These are phyloP conservation scores for Crucihimalaya himalaica DNA, from an alignment of 345 rosid species.

Conservation along the genomic window DNA sequence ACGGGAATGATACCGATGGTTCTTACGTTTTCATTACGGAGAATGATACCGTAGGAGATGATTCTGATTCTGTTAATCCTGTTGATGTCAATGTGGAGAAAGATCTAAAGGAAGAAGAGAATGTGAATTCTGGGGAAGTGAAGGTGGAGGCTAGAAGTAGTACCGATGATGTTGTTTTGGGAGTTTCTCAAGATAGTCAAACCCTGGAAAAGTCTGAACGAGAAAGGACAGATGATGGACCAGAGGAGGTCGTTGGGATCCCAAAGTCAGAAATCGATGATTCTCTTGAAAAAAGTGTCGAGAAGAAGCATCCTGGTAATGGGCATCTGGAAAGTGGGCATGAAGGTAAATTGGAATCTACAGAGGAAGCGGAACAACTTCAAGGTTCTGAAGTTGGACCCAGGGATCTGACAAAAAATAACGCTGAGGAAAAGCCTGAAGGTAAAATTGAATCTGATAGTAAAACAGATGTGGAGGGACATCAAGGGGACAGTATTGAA, in stretches of 20 bases:
- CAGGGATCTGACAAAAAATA: conserved; percentile 27
- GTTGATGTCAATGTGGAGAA: conserved; percentile 21
- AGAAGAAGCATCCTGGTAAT: conserved; percentile 13
- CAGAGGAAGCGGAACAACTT: conserved; percentile 25
- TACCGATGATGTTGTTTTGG: conserved; percentile 21
- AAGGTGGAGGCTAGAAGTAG: conserved; percentile 26
- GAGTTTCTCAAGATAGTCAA: conserved; percentile 26
- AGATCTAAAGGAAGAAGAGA: conserved; percentile 26
- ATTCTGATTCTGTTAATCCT: conserved; percentile 37
- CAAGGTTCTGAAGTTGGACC: conserved; percentile 34
- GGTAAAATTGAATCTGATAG: conserved; percentile 27
- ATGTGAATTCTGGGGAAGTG: conserved; percentile 17
- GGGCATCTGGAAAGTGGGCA: conserved; percentile 19
- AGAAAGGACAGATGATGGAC: conserved; percentile 11
- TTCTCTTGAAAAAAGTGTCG: conserved; percentile 13
- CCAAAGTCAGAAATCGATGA: conserved; percentile 19
- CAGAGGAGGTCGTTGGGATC: conserved; percentile 25
- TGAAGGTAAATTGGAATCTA: conserved; percentile 32
- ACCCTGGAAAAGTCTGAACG: conserved; percentile 16
- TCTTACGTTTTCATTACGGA: conserved; percentile 49
- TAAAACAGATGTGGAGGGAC: conserved; percentile 29
- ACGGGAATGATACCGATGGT: conserved; percentile 40
- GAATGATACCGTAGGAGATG: conserved; percentile 42
- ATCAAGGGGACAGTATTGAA: conserved; percentile 14
- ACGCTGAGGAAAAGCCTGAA: conserved; percentile 21